phyloP scores from a whole-genome alignment of 805 yeast genomes.

The Kazachstania bromeliacearum region DNA sequence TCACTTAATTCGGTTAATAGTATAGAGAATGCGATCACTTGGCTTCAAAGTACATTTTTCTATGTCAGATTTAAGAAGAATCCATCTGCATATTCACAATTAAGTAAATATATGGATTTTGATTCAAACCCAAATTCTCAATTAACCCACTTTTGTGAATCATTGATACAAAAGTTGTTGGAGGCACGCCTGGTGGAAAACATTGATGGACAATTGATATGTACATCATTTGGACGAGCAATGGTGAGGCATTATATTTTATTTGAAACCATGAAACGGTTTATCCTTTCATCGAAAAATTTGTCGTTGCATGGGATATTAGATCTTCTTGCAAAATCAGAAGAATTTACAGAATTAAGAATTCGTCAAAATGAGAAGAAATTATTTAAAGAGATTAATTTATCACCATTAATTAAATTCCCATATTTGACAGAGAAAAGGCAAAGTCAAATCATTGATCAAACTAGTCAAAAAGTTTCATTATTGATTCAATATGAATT shows the following conservation, averaged over 20 bases:
- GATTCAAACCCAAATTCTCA: conserved; percentile 23
- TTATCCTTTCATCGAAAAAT: conserved; percentile 18
- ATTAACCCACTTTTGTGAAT: conserved; percentile 29
- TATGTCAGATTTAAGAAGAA: conserved; percentile 36
- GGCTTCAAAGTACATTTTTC: conserved; percentile 43
- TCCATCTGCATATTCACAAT: conserved; percentile 32
- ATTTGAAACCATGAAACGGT: conserved; percentile 35
- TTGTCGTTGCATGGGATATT: conserved; percentile 17
- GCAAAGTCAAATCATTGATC: conserved; percentile 19
- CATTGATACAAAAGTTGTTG: conserved; percentile 26
- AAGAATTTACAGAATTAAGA: conserved; percentile 35
- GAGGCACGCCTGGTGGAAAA: conserved; percentile 26
- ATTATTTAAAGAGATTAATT: conserved; percentile 36
- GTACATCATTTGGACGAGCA: conserved; percentile 38
- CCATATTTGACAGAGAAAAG: conserved; percentile 29
- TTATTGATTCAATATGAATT: conserved; percentile 41
- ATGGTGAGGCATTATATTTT: conserved; percentile 42
- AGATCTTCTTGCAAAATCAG: conserved; percentile 27
- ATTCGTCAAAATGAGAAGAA: conserved; percentile 38
- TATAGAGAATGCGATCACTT: conserved; percentile 32
- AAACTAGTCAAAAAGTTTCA: conserved; percentile 32
- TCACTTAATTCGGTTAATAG: conserved; percentile 33
- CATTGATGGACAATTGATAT: conserved; percentile 11
- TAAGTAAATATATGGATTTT: conserved; percentile 16
- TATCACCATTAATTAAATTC: conserved; percentile 31